Base-by-base conservation (phyloP, 2,329 filamentous ascomycete genomes). In the Cercospora canescens region DNA sequence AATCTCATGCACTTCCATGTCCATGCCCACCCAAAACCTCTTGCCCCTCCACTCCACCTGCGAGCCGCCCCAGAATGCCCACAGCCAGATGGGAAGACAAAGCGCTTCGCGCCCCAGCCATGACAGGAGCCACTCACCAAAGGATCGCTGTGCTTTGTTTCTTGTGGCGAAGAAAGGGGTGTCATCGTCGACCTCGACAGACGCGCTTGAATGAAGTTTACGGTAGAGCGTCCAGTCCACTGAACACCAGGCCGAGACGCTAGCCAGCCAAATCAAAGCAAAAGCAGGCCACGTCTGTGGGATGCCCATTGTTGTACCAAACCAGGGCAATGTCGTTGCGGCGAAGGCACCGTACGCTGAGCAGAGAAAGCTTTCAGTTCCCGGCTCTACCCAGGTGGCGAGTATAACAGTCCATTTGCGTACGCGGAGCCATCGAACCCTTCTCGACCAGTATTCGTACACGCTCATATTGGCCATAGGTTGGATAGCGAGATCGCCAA, bases 361-460 rank as follows among this genome's bases (percentile, higher is more conserved):
- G 79, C 93, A 97, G 0, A 98, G 76, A 35, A 99, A 86, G 30
- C 90, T 91, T 78, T 99, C 95, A 0, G 96, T 93, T 2, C 93
- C 94, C 0, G 94, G 95, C 76, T 99, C 95, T 2, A 97, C 92
- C 1, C 97, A 82, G 0, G 96, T 98, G 0, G 95, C 96, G 0
- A 91, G 83, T 1, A 92, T 85, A 14, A 99, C 95, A 0, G 94
- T 97, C 82, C 93, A 98, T 78, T 99, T 99, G 54, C 95, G 86
- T 1, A 97, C 96, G 6, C 95, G 88, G 26, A 98, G 83, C 95
- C 95, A 99, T 60, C 95, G 87, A 4, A 94, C 89, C 26, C 95
- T 87, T 12, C 95, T 89, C 5, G 89, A 91, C 54, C 92, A 85
- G 76, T 97, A 98, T 30, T 91, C 89, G 4, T 78, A 76, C 1